These are phyloP conservation scores for Saccharomyces hybrid DNA, from an alignment of 1,139 yeast genomes.

Conservation along the genomic window DNA sequence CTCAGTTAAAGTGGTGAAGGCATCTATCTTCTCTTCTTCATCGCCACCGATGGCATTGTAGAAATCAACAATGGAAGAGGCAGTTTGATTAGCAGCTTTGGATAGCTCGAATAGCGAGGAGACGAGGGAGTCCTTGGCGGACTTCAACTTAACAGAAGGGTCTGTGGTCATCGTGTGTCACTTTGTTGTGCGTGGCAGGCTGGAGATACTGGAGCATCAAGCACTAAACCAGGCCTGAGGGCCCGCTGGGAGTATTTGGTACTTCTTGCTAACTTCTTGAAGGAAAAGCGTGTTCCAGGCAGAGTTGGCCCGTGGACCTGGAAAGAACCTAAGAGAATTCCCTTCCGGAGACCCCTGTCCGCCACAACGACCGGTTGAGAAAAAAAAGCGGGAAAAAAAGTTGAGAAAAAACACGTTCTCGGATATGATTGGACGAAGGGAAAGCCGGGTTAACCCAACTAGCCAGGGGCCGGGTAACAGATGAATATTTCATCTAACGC, in stretches of 20 bases:
- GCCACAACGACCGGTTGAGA: background rate
- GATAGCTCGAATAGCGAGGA: slow-evolving; percentile 73
- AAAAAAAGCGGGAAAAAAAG: background rate
- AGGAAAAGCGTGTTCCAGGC: background rate
- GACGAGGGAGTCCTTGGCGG: slow-evolving; percentile 43
- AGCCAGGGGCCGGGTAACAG: background rate
- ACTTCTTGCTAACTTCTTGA: slow-evolving; percentile 1
- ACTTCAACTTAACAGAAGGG: slow-evolving; percentile 26
- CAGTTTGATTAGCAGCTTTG: slow-evolving; percentile 74
- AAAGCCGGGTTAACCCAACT: background rate
- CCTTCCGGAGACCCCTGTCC: background rate
- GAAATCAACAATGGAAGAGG: slow-evolving; percentile 67
- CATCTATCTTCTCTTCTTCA: slow-evolving; percentile 32
- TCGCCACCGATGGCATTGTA: slow-evolving; percentile 46
- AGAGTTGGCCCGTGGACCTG: slow-evolving; percentile 1
- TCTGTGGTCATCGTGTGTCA: slow-evolving; percentile 20
- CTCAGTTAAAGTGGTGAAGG: slow-evolving; percentile 32
- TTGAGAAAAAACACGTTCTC: background rate
- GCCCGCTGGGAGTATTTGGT: background rate
- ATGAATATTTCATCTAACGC: background rate
- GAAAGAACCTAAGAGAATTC: background rate
- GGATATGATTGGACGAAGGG: background rate
- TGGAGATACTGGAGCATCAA: background rate
- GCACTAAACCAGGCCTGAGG: background rate
- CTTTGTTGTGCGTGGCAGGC: background rate